phyloP scores from a whole-genome alignment of 2,329 filamentous ascomycete species.

The Paecilomyces dactylethromorphus region DNA sequence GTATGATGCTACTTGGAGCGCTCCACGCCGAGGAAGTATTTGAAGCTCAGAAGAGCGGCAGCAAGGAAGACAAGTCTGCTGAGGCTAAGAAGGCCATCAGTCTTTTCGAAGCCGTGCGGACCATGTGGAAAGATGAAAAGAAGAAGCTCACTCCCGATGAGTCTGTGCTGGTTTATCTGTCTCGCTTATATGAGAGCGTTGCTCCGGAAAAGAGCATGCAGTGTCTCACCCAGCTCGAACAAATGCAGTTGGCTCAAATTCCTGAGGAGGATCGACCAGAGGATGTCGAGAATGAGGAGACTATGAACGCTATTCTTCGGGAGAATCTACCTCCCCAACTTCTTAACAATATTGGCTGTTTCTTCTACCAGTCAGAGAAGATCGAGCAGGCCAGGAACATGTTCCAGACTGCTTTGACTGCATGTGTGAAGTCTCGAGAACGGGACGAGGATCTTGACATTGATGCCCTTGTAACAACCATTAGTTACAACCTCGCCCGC shows the following conservation, averaged over 20 bases:
- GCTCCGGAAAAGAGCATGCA: slow-evolving; percentile 85
- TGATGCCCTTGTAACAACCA: slow-evolving; percentile 87
- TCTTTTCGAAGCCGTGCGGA: slow-evolving; percentile 76
- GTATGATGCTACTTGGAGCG: slow-evolving; percentile 85
- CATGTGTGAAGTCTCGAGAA: slow-evolving; percentile 75
- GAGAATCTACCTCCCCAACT: slow-evolving; percentile 81
- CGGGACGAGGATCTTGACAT: slow-evolving; percentile 72
- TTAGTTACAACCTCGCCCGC: slow-evolving; percentile 91
- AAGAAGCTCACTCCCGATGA: slow-evolving; percentile 75
- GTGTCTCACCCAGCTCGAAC: slow-evolving; percentile 85
- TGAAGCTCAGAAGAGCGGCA: slow-evolving; percentile 63
- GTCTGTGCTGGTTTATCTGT: slow-evolving; percentile 83
- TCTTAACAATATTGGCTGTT: slow-evolving; percentile 95
- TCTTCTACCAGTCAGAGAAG: slow-evolving; percentile 83
- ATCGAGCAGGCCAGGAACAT: slow-evolving; percentile 72
- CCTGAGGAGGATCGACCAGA: slow-evolving; percentile 61
- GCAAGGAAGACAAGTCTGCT: slow-evolving; percentile 82
- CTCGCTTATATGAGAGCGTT: slow-evolving; percentile 80
- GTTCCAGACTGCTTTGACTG: slow-evolving; percentile 86
- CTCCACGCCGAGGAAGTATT: slow-evolving; percentile 95
- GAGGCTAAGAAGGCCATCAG: slow-evolving; percentile 82
- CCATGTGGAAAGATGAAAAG: slow-evolving; percentile 88
- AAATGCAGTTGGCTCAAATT: slow-evolving; percentile 77
- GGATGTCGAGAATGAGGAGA: slow-evolving; percentile 54
- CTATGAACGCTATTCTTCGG: slow-evolving; percentile 54